Base-by-base conservation (phyloP, 1,139 yeast species). In the Pichia cactophila region DNA sequence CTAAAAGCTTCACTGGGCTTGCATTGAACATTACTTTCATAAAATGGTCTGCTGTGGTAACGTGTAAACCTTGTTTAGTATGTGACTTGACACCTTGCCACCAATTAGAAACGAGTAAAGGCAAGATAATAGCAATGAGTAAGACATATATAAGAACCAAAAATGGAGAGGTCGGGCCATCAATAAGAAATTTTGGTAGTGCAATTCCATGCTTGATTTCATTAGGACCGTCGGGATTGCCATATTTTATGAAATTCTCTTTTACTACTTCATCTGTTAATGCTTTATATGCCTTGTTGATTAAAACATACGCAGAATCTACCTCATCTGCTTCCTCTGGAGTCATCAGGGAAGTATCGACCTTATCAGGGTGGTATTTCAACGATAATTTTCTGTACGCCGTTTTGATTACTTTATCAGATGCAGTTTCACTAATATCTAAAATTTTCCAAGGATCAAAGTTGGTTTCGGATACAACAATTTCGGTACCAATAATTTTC, bases 161-260 rank as follows among this genome's bases (percentile, higher is more conserved):
- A 58, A 86, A 74, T 42, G 85, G 61, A 6, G 95, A 83, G 41
- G 85, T 84, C 52, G 80, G 75, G 35, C 95, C 92, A 58, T 88
- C 96, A 41, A 94, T 88, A 58, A 94, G 74, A 68, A 88, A 88
- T 64, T 85, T 83, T 40, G 99, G 99, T 58, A 94, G 71, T 0
- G 97, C 99, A 67, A 94, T 89, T 51, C 98, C 98, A 65, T 88
- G 97, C n/a, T 84, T 72, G n/a, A 86, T 75, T 44, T 87, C 87
- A 66, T 88, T 96, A 45, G 95, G 96, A 40, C 98, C 98, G 69
- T 94, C 98, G 7, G 99, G 99, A 65, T 94, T 96, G 43, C 99
- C 99, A 62, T 83, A 92, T 61, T 80, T 83, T 62, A 84, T 71
- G 65, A 78, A 90, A 66, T 94, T 94, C 57, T 86, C 87, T 60